Base-by-base conservation (phyloP, 1,284 basidiomycete species). In the Ceratobasidium sp. region DNA sequence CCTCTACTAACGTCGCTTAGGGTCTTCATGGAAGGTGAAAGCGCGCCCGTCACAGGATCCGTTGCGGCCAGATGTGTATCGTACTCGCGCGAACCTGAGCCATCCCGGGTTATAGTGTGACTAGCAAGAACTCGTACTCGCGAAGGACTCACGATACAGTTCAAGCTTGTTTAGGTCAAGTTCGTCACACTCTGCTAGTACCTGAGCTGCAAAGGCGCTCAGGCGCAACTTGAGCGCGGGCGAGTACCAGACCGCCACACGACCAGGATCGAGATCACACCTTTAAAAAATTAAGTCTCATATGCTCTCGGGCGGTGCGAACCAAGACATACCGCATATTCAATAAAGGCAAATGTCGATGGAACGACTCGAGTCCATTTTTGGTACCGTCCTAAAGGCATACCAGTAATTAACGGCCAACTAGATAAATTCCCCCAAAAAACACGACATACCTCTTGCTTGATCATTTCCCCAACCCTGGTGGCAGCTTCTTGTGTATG, bases 241-340 rank as follows among this genome's bases (percentile, higher is more conserved):
- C 0, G 85, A 87, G 85, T 86, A 89, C 88, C 88, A 90, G 0
- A 87, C 82, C 0, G 88, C 88, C 4, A 86, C 76, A 39, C 82
- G 82, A 0, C 81, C 80, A 0, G 86, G 83, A 72, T 87, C 86
- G 61, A 90, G 76, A 77, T 89, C 87, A 76, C 88, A 90, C 77
- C 87, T 83, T 46, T 5, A 46, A 46, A 65, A 13, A 49, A 69
- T n/a, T n/a, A n/a, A n/a, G n/a, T n/a, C n/a, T n/a, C n/a, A n/a
- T n/a, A n/a, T n/a, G n/a, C n/a, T n/a, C n/a, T n/a, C n/a, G n/a
- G n/a, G n/a, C n/a, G n/a, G n/a, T n/a, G n/a, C n/a, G 54, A 19
- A 3, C 34, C 8, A 34, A 34, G 34, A 34, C 2, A 34, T 73
- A 84, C 82, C 83, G 80, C 88, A 90, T 90, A 77, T 88, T 87